A percentile compares a stretch with the other conserved stretches of the same genome.
These are phyloP conservation scores for Coniochaeta sp. DNA, from an alignment of 2,329 filamentous ascomycete species.

Conservation along the genomic window DNA sequence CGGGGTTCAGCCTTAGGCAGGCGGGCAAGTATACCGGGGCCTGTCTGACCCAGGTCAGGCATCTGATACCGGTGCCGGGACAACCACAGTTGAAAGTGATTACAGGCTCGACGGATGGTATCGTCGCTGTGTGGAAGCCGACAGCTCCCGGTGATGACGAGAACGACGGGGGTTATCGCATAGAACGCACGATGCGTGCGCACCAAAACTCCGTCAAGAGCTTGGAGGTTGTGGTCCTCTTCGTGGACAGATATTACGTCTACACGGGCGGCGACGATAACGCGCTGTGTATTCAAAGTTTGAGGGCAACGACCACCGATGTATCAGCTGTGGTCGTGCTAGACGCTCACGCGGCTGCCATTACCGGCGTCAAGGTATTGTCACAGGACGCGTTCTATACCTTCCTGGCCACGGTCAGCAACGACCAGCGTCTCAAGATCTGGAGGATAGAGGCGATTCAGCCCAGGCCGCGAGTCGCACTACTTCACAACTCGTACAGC, in stretches of 20 bases:
- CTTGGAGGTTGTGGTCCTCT: constrained; percentile 33
- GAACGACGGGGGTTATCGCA: background rate
- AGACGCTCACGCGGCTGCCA: constrained; percentile 62
- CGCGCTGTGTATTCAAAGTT: constrained; percentile 53
- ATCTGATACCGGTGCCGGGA: constrained; percentile 29
- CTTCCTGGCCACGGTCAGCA: constrained; percentile 41
- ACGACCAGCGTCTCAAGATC: constrained; percentile 53
- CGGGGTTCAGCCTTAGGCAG: constrained; percentile 42
- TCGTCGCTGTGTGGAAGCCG: constrained; percentile 53
- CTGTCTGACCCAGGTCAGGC: constrained; percentile 63
- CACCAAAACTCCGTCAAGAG: constrained; percentile 81
- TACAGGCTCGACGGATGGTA: constrained; percentile 76
- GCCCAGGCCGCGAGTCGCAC: constrained; percentile 22
- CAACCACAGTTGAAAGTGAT: constrained; percentile 35
- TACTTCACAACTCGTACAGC: constrained; percentile 46
- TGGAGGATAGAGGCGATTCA: constrained; percentile 32
- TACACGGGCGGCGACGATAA: constrained; percentile 87
- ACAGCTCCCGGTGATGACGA: background rate
- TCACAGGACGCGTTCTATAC: constrained; percentile 12
- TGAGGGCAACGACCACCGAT: constrained; percentile 22
- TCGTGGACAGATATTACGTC: constrained; percentile 35
- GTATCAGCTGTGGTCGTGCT: constrained; percentile 24
- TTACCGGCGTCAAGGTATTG: constrained; percentile 49
- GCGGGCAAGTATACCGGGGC: constrained; percentile 59
- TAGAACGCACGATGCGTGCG: constrained; percentile 34